Base-by-base conservation (phyloP, 331 rosid species). In the Quercus phellos region DNA sequence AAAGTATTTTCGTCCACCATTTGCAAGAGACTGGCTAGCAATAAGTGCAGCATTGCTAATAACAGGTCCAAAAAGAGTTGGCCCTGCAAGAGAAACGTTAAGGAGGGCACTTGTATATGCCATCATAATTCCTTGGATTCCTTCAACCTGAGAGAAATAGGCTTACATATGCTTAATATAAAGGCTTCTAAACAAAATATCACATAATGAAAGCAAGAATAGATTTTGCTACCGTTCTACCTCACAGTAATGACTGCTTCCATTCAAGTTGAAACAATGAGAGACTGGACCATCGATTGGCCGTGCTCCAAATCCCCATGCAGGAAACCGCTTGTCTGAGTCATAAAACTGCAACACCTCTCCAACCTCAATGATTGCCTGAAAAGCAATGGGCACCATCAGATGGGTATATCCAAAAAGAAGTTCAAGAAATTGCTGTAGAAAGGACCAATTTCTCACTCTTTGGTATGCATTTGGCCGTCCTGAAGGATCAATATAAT, bases 231-330 rank as follows among this genome's bases (percentile, higher is more conserved):
- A 78, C 74, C 24, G 22, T 63, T 74, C 74, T 68, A 95, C 99
- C 96, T 95, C 99, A 82, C 93, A 89, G 85, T 91, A 74, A 82
- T 89, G 85, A 82, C 88, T 90, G 88, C 99, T 95, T 80, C 99
- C 99, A 72, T 95, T 95, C 87, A 95, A 82, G 86, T 91, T 93
- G 92, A 95, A 95, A 90, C 99, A 95, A 84, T 95, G 99, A 74
- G 97, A 91, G 43, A 95, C 99, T 18, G 99, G 99, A 74, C 98
- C 99, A 34, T 95, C 99, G 80, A 95, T 95, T 64, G 99, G 99
- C 30, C 99, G 93, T 53, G 99, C 99, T 77, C 99, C 99, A 85
- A 95, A 95, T 74, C 99, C 99, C 99, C 99, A 95, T 0, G 99
- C 95, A 63, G 98, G 99, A 87, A 91, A 93, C 80, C 92, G 93